These are phyloP conservation scores for Trichosporon sp. DNA, from an alignment of 1,284 basidiomycete genomes.

Conservation along the genomic window DNA sequence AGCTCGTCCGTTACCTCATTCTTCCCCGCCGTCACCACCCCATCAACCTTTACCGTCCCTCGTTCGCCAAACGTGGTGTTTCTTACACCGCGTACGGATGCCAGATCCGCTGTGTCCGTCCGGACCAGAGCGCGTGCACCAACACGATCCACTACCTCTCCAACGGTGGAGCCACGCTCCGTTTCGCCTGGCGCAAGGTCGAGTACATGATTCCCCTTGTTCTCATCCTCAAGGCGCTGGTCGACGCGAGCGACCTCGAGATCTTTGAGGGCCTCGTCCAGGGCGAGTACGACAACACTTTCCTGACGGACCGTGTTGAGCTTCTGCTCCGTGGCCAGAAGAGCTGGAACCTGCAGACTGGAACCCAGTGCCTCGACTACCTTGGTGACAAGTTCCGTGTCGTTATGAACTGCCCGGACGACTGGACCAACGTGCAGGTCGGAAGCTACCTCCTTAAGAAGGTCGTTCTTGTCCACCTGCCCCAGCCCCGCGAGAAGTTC, in stretches of 20 bases:
- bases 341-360: slow-evolving; percentile 82
- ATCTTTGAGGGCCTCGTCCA: slow-evolving; percentile 98
- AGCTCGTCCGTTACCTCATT: slow-evolving; percentile 89
- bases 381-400: slow-evolving; percentile 98
- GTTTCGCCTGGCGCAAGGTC: slow-evolving; percentile 97
- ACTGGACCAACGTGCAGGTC: slow-evolving; percentile 82
- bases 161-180: slow-evolving; percentile 91
- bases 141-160: slow-evolving; percentile 97
- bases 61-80: slow-evolving; percentile 89
- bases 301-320: slow-evolving; percentile 96
- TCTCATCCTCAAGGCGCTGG: slow-evolving; percentile 92
- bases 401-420: slow-evolving; percentile 87
- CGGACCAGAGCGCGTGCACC: slow-evolving; percentile 87
- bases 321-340: slow-evolving; percentile 97
- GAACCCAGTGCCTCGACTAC: slow-evolving; percentile 92
- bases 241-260: slow-evolving; percentile 93
- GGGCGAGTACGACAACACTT: slow-evolving; percentile 96
- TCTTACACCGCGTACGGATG: slow-evolving; percentile 94
- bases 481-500: slow-evolving; percentile 91
- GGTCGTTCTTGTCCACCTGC: slow-evolving; percentile 87
- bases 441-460: slow-evolving; percentile 84
- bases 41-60: slow-evolving; percentile 75
- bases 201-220: slow-evolving; percentile 99
- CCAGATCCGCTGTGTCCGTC: slow-evolving; percentile 90
- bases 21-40: slow-evolving; percentile 69